Base-by-base conservation (phyloP, 2,329 filamentous ascomycete species). In the Hypoxylon rubiginosum region DNA sequence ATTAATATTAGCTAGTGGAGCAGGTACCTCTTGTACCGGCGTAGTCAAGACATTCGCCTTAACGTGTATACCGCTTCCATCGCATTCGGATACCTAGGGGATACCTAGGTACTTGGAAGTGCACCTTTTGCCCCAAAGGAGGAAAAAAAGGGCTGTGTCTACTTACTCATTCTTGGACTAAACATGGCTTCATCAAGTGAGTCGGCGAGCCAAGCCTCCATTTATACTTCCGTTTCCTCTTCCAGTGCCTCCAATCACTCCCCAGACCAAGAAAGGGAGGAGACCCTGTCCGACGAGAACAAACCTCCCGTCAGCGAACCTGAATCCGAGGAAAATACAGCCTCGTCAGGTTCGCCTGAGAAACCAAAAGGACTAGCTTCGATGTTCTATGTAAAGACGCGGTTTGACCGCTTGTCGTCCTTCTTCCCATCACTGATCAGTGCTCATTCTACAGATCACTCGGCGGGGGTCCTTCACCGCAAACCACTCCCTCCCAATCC, bases 351-450 rank as follows among this genome's bases (percentile, higher is more conserved):
- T 21, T 48, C 15, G 15, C 36, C 26, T 6, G 55, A 53, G 53
- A 57, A 41, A 45, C 52, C 50, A 54, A 53, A 53, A 64, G 39
- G 54, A 51, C 26, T 56, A 30, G 55, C 56, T 24, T 58, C 55
- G 28, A 68, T 67, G 61, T 67, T 60, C 49, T 72, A 66, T 59
- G 56, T 67, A 54, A 73, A 67, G 51, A 73, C 75, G 48, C 74
- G 62, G 64, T 67, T 76, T 19, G 65, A 70, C 36, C 74, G 75
- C 62, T 64, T 75, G 55, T 77, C 75, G 24, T 71, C 73, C 32
- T 74, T 77, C 71, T 74, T 76, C 49, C 74, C 75, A 30, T 75
- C 74, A 68, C 76, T 78, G 66, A 78, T 73, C 58, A 69, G 60
- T 46, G 58, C 64, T 58, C 64, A 69, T 19, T 54, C 62, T 52